phyloP scores from a whole-genome alignment of 2,329 filamentous ascomycete genomes.

The Capronia coronata region DNA sequence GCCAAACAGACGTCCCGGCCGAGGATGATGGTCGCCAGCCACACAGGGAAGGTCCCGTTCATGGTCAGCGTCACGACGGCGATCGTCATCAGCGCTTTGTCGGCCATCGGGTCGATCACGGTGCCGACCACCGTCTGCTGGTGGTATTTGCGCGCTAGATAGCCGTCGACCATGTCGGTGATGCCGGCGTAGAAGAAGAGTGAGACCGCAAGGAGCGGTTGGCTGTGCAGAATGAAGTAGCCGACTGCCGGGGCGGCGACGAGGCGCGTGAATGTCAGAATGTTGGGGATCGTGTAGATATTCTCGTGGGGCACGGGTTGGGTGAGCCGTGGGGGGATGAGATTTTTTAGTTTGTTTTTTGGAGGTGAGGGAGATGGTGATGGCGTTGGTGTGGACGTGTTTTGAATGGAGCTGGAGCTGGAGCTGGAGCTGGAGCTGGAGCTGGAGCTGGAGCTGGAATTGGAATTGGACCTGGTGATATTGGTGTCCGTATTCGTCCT shows the following conservation, averaged over 20 bases:
- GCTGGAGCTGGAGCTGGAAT: no score
- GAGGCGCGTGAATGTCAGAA: constrained; percentile 81
- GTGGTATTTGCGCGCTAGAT: constrained; percentile 81
- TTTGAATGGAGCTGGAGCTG: no score
- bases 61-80: constrained; percentile 76
- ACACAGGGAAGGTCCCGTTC: constrained; percentile 81
- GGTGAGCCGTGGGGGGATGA: constrained; percentile 32
- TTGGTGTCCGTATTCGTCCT: no score
- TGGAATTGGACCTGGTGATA: no score
- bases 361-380: not conserved
- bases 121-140: constrained; percentile 90
- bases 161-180: constrained; percentile 89
- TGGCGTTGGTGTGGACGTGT: not conserved
- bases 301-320: constrained; percentile 59
- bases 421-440: not conserved
- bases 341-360: constrained; percentile 4
- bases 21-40: constrained; percentile 83
- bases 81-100: constrained; percentile 93
- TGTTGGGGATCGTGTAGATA: constrained; percentile 94
- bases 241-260: constrained; percentile 76
- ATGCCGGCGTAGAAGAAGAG: constrained; percentile 90
- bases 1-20: constrained; percentile 79
- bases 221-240: constrained; percentile 78
- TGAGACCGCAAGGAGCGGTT: constrained; percentile 69
- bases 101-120: constrained; percentile 92